phyloP scores from a whole-genome alignment of 225 moss, liverwort and hornwort species.

The Polytrichum commune region DNA sequence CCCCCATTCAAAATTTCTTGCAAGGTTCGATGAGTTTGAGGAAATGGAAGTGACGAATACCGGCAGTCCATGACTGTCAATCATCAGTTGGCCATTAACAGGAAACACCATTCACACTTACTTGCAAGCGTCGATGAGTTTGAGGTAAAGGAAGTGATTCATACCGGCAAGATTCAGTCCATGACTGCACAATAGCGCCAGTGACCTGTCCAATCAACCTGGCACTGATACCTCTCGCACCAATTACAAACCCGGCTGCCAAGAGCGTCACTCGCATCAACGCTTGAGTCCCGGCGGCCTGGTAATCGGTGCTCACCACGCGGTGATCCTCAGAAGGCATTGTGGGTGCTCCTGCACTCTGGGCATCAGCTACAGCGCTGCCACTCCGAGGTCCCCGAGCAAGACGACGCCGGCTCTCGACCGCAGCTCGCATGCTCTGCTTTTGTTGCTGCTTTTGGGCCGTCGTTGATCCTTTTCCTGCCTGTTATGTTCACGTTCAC shows the following conservation, averaged over 20 bases:
- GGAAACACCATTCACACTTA: no score
- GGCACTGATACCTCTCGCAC: constrained; percentile 90
- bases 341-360: constrained; percentile 37
- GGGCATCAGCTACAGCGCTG: constrained; percentile 54
- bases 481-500: constrained; percentile 14
- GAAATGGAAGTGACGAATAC: no score
- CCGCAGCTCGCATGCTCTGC: constrained; percentile 95
- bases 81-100: no score
- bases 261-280: constrained; percentile 92
- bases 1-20: no score
- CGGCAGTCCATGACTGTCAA: no score
- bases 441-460: constrained; percentile 72
- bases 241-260: constrained; percentile 96
- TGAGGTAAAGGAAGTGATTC: no score
- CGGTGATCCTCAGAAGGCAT: constrained; percentile 94
- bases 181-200: constrained; percentile 97
- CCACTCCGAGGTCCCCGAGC: constrained; percentile 95
- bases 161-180: constrained; percentile 91
- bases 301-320: constrained; percentile 94
- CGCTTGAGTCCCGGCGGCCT: constrained; percentile 89
- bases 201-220: constrained; percentile 95
- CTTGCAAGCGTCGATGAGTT: no score
- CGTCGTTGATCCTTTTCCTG: constrained; percentile 18
- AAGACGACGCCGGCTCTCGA: constrained; percentile 92
- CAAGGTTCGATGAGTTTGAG: no score